Evolutionary conservation across 176 grass and related monocot genomes (phyloP), one percentile per base, ranked within the genome.

Genomic region (Zizania latifolia): DNA sequence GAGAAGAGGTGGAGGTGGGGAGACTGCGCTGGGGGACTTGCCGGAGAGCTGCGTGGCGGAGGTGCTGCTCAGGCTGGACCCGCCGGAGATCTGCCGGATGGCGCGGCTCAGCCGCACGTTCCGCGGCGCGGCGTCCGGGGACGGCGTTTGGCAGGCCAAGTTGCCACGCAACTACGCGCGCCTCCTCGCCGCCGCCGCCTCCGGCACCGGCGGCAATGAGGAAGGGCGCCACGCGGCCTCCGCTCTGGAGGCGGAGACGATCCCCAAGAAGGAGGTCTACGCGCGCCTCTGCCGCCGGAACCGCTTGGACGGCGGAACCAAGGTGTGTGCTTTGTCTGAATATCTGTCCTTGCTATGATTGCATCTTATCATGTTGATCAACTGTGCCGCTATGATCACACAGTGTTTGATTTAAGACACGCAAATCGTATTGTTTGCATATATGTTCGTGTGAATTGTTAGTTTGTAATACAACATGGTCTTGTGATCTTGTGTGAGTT

Each of bases 11-110:
- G 61, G 68, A 8, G 64, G 36, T 8, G 39, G 63, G 43, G 61
- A 37, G 23, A 92, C 88, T 40, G 76, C 50, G 72, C 79, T 99
- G 48, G 89, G 82, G 29, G 89, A 92, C 74, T 36, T 99, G 67
- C 91, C 95, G 33, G 95, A 99, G 78, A 80, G 56, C 67, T 99
- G 95, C 70, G 74, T 99, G 69, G 91, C 95, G 66, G 95, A 99
- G 89, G 89, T 99, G 75, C 65, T 99, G 58, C 87, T 87, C 67
- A 86, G 90, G 72, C 82, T 99, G 15, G 89, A 94, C 58, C 84
- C 91, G 67, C 76, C 54, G 48, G 91, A 99, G 72, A 94, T 99
- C 68, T 94, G 89, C 76, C 84, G 86, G 72, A 72, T 99, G 82
- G 86, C 87, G 58, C 71, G 58, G 33, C 84, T 99, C 68, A 92